phyloP scores from a whole-genome alignment of 768 basidiomycete genomes.

The Podaxis sp. region DNA sequence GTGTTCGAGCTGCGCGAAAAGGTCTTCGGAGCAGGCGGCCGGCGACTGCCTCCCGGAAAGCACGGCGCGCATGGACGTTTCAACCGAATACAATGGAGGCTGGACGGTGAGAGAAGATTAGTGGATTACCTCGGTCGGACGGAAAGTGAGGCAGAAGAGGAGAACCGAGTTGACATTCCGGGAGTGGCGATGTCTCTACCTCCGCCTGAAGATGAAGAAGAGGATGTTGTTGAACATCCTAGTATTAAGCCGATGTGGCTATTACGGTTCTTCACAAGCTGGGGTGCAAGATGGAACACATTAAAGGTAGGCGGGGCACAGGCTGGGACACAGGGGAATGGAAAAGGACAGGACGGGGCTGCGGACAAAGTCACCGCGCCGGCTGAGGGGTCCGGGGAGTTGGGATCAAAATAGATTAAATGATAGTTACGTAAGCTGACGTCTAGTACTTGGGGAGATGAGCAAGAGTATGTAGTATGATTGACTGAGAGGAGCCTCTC shows the following conservation, averaged over 20 bases:
- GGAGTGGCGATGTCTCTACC: conserved; percentile 3
- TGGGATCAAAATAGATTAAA: background rate
- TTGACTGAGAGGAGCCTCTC: background rate
- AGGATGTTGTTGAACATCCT: conserved; percentile 55
- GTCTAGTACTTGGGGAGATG: background rate
- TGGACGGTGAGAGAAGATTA: conserved; percentile 58
- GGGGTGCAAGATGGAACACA: conserved; percentile 65
- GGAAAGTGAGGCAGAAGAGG: conserved; percentile 77
- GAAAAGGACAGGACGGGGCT: background rate
- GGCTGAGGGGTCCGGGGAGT: background rate
- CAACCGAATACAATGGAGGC: conserved; percentile 67
- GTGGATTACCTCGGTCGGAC: conserved; percentile 72
- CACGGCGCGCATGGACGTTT: conserved; percentile 59
- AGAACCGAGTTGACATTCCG: conserved; percentile 35
- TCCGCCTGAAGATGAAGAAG: conserved; percentile 39
- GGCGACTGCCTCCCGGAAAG: conserved; percentile 45
- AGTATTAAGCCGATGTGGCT: conserved; percentile 75
- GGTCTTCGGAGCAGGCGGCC: conserved; percentile 62
- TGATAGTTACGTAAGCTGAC: conserved; percentile 13
- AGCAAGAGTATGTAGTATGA: background rate
- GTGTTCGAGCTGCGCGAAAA: conserved; percentile 64
- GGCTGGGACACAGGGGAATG: background rate
- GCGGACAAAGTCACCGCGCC: background rate
- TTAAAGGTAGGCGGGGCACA: conserved; percentile 1
- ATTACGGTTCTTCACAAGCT: conserved; percentile 72